A percentile compares a stretch with the other conserved stretches of the same genome.
These are phyloP conservation scores for Ilyonectria robusta DNA, from an alignment of 2,329 filamentous ascomycete genomes.

Conservation along the genomic window DNA sequence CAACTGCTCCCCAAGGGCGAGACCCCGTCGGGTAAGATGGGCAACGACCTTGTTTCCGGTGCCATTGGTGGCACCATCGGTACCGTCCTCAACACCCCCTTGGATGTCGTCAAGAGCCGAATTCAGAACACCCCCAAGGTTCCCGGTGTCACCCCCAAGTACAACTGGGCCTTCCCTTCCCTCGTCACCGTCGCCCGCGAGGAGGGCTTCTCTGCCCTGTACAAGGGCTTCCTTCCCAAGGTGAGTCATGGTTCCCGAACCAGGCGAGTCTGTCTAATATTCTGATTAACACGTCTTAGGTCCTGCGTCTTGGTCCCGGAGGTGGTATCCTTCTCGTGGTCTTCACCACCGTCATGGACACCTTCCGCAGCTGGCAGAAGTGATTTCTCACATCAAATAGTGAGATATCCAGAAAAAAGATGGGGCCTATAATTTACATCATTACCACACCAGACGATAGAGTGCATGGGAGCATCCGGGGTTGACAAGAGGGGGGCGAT, in stretches of 20 bases:
- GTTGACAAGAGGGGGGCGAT: conserved; percentile 18
- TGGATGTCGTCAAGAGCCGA: conserved; percentile 98
- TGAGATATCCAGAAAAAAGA: conserved; percentile 18
- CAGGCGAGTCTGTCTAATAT: neutral
- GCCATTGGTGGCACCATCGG: conserved; percentile 88
- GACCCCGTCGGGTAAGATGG: conserved; percentile 84
- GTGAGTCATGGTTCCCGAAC: conserved; percentile 71
- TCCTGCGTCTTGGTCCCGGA: conserved; percentile 67
- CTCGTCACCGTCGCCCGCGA: conserved; percentile 90
- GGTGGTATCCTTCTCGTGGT: conserved; percentile 84
- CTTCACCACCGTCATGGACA: conserved; percentile 91
- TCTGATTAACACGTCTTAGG: conserved; percentile 45
- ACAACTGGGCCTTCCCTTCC: conserved; percentile 97
- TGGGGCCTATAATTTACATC: conserved; percentile 30
- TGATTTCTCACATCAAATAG: conserved; percentile 30
- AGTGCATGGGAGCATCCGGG: conserved; percentile 30
- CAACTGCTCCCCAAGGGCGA: conserved; percentile 85
- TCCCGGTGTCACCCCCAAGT: conserved; percentile 87
- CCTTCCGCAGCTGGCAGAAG: conserved; percentile 78
- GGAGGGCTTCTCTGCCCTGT: conserved; percentile 91
- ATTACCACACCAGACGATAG: conserved; percentile 35
- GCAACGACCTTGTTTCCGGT: conserved; percentile 90
- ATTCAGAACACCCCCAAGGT: conserved; percentile 95
- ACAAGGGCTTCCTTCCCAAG: conserved; percentile 99
- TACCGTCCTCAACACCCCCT: conserved; percentile 93